Conservation (phyloP, 2,329 filamentous ascomycete genomes). For the Neurospora crassa region DNA sequence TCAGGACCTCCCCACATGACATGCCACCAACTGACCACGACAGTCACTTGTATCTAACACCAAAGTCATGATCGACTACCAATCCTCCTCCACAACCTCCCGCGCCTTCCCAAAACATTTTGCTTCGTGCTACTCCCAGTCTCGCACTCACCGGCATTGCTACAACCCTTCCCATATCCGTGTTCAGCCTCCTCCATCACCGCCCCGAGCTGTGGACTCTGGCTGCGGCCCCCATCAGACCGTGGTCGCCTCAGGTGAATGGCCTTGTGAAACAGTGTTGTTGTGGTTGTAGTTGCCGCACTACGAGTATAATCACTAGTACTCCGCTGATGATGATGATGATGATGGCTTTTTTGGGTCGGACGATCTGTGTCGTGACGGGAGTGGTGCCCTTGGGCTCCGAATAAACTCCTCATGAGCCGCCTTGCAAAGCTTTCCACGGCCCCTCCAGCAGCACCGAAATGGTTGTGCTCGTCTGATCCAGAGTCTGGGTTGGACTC, state of each 20-base stretch:
- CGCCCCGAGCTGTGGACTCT: too few species aligned
- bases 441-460: background rate
- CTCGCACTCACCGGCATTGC: background rate
- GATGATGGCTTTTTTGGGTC: background rate
- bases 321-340: background rate
- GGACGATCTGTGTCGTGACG: background rate
- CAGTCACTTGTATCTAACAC: background rate
- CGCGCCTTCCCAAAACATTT: background rate
- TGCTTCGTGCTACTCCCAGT: background rate
- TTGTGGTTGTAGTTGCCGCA: background rate
- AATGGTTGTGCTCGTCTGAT: conserved; percentile 17
- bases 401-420: conserved; percentile 22
- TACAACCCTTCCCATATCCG: background rate
- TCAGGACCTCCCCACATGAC: background rate
- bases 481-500: conserved; percentile 35
- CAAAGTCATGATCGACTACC: background rate
- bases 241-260: background rate
- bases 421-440: conserved; percentile 24
- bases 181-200: background rate
- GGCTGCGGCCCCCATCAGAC: background rate
- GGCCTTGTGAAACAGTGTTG: background rate
- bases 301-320: background rate
- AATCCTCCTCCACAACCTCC: background rate
- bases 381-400: background rate
- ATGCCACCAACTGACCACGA: background rate